These are phyloP conservation scores for Fusarium temperatum DNA, from an alignment of 2,329 filamentous ascomycete species.

Conservation along the genomic window DNA sequence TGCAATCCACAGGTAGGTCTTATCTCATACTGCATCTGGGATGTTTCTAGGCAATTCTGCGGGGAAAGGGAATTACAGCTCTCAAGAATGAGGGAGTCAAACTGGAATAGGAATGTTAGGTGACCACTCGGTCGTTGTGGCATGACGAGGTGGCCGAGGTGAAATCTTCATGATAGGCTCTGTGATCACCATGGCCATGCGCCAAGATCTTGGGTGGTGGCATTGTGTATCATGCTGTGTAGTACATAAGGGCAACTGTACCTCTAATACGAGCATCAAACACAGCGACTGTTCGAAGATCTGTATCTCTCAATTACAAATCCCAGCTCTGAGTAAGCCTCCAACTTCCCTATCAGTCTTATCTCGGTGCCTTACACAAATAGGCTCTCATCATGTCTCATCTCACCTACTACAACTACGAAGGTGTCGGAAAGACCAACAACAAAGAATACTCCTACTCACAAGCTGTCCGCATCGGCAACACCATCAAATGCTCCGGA, in stretches of 20 bases:
- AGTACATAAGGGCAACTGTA: slow-evolving; percentile 17
- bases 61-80: background rate
- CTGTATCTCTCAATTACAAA: background rate
- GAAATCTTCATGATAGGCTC: background rate
- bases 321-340: background rate
- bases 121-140: slow-evolving; percentile 1
- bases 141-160: background rate
- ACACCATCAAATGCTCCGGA: slow-evolving; percentile 36
- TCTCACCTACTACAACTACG: slow-evolving; percentile 47
- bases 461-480: slow-evolving; percentile 33
- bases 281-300: background rate
- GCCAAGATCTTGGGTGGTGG: slow-evolving; percentile 10
- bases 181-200: background rate
- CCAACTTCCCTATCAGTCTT: no score
- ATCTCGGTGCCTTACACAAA: background rate
- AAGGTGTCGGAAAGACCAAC: slow-evolving; percentile 42
- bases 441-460: slow-evolving; percentile 37
- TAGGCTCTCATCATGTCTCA: slow-evolving; percentile 41
- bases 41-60: slow-evolving; percentile 10
- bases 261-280: background rate
- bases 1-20: background rate
- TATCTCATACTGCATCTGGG: slow-evolving; percentile 24
- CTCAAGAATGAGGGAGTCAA: background rate
- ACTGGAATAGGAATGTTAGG: slow-evolving; percentile 12
- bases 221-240: background rate